Conservation (phyloP, 1,284 basidiomycete genomes). For the Moniliella sp. region DNA sequence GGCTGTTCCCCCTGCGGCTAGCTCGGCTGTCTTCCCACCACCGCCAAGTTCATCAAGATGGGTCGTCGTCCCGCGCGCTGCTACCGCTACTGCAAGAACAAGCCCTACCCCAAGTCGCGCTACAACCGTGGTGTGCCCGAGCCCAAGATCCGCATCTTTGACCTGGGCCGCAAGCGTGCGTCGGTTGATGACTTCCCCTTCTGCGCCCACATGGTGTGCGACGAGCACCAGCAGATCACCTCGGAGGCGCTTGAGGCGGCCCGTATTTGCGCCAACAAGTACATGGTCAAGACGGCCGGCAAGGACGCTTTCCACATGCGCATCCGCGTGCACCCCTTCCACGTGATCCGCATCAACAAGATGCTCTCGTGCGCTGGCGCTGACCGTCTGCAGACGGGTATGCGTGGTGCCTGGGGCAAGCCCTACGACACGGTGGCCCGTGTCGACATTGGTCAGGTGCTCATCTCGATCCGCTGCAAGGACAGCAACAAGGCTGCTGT, state of each 20-base stretch:
- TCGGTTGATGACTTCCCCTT: constrained; percentile 72
- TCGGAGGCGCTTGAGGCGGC: constrained; percentile 95
- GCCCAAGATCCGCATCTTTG: constrained; percentile 38
- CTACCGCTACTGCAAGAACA: no score
- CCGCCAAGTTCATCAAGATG: no score
- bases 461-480: constrained; percentile 82
- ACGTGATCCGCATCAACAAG: constrained; percentile 95
- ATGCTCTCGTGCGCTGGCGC: constrained; percentile 98
- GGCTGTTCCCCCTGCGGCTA: no score
- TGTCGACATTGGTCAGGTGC: constrained; percentile 89
- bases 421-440: constrained; percentile 85
- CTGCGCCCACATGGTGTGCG: constrained; percentile 70
- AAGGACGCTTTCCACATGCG: constrained; percentile 98
- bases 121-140: constrained; percentile 65
- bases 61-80: no score
- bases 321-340: constrained; percentile 68
- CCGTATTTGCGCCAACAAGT: constrained; percentile 98
- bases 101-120: constrained; percentile 37
- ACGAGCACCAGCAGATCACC: constrained; percentile 93
- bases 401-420: constrained; percentile 99
- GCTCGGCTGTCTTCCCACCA: no score
- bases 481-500: constrained; percentile 68
- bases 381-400: constrained; percentile 85
- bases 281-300: constrained; percentile 88
- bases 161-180: constrained; percentile 79